Base-by-base conservation (phyloP, 768 basidiomycete species). In the Auricularia cornea region DNA sequence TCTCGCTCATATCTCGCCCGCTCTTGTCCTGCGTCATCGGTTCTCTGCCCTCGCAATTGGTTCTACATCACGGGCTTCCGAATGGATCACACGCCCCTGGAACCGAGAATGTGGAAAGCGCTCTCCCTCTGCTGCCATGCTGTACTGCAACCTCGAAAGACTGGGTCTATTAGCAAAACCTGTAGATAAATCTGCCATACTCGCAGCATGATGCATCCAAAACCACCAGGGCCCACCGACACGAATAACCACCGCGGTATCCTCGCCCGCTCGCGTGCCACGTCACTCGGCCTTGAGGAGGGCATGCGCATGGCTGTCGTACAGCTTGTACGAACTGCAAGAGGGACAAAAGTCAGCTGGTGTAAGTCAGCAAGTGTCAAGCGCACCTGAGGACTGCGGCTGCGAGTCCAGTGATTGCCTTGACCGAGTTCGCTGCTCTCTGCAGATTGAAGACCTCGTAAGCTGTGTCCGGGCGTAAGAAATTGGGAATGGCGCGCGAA, bases 381-480 rank as follows among this genome's bases (percentile, higher is more conserved):
- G n/a, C 75, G 59, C 74, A 92, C 91, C 91, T 90, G 63, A 94
- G 76, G 61, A 88, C 75, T 18, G 87, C 92, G 59, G 90, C 82
- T 29, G 77, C 77, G 57, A 94, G 77, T 28, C 92, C 92, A 35
- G 84, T 76, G 65, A 87, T 72, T 2, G 90, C 79, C 73, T 89
- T 85, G 10, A 89, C 74, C 26, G 81, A 74, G 60, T 84, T 80
- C 67, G 79, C 82, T 51, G 79, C 87, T 23, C 84, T 80, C 68
- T 84, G 82, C 65, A 92, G 68, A 64, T 79, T 78, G 78, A 92
- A 92, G n/a, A 92, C 73, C 61, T 91, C 87, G 70, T 89, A 94
- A 5, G 89, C 91, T 93, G 69, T 60, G 41, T 59, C 65, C n/a
- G 54, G 41, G 29, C 18, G 23, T 30, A 28, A 38, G 41, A 5